phyloP scores from a whole-genome alignment of 75 land plant species.

The Pinus taeda region DNA sequence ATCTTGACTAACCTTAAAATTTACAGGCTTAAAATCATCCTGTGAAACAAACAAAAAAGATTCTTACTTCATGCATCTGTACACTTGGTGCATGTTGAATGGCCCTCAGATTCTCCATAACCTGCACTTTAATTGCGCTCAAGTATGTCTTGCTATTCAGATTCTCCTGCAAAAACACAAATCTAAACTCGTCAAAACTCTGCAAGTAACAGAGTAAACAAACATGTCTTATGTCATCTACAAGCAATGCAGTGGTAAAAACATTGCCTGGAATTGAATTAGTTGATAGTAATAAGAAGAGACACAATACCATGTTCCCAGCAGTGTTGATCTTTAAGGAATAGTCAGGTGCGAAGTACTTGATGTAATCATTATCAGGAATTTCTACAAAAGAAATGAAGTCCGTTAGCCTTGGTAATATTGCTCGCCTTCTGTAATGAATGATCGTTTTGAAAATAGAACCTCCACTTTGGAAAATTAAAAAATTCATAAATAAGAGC shows the following conservation, averaged over 20 bases:
- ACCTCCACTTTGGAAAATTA: not conserved
- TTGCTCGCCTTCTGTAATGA: not conserved
- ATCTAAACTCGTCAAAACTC: not conserved
- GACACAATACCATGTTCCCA: conserved; percentile 60
- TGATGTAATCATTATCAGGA: conserved; percentile 92
- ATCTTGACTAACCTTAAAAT: not conserved
- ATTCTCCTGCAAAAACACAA: conserved; percentile 72
- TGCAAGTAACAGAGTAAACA: not conserved
- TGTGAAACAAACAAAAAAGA: not conserved
- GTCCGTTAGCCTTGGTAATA: not conserved
- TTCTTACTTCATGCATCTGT: conserved; percentile 94
- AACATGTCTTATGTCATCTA: not conserved
- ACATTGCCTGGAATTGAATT: not conserved
- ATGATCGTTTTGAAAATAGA: not conserved
- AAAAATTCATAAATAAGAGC: not conserved
- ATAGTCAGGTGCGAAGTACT: conserved; percentile 90
- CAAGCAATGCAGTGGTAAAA: not conserved
- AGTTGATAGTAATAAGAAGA: conserved; percentile 1
- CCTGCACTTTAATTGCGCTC: conserved; percentile 81
- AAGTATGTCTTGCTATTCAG: conserved; percentile 91
- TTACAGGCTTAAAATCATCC: not conserved
- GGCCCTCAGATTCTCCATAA: conserved; percentile 77
- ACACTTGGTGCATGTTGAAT: conserved; percentile 97
- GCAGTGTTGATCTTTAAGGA: conserved; percentile 56
- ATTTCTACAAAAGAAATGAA: conserved; percentile 66